These are phyloP conservation scores for Kwoniella shandongensis DNA, from an alignment of 768 basidiomycete species.

Conservation along the genomic window DNA sequence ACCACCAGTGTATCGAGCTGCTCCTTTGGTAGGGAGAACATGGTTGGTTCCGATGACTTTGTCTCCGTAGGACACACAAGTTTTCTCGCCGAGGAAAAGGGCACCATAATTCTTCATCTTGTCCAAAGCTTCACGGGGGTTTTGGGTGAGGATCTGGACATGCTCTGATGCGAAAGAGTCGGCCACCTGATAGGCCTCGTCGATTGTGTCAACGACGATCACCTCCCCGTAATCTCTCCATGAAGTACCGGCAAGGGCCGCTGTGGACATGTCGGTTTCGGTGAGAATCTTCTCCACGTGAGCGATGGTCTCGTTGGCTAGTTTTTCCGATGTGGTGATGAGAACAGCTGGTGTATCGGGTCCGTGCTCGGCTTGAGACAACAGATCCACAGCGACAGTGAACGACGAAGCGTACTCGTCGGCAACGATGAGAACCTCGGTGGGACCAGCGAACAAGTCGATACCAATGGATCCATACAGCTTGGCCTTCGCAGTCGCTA, in stretches of 20 bases:
- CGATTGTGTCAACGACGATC: constrained; percentile 21
- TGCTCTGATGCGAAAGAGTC: constrained; percentile 14
- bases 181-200: constrained; percentile 22
- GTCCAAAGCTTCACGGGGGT: not conserved
- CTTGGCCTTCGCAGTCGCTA: constrained; percentile 24
- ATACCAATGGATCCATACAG: constrained; percentile 27
- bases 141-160: constrained; percentile 1
- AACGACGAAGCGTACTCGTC: constrained; percentile 25
- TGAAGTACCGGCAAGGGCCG: constrained; percentile 13
- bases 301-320: constrained; percentile 14
- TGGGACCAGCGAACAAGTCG: constrained; percentile 27
- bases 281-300: constrained; percentile 14
- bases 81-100: not conserved
- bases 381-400: constrained; percentile 25
- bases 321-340: constrained; percentile 19
- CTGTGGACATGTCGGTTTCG: constrained; percentile 12
- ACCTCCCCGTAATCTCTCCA: constrained; percentile 26
- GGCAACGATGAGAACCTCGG: constrained; percentile 28
- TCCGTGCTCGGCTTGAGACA: constrained; percentile 28
- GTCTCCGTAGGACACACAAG: not conserved
- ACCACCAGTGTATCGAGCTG: not conserved
- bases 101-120: constrained; percentile 1
- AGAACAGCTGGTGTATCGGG: constrained; percentile 26
- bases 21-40: not conserved
- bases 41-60: constrained; percentile 1